phyloP scores from a whole-genome alignment of 345 rosid genomes.

The Eucalyptus erythrocorys region DNA sequence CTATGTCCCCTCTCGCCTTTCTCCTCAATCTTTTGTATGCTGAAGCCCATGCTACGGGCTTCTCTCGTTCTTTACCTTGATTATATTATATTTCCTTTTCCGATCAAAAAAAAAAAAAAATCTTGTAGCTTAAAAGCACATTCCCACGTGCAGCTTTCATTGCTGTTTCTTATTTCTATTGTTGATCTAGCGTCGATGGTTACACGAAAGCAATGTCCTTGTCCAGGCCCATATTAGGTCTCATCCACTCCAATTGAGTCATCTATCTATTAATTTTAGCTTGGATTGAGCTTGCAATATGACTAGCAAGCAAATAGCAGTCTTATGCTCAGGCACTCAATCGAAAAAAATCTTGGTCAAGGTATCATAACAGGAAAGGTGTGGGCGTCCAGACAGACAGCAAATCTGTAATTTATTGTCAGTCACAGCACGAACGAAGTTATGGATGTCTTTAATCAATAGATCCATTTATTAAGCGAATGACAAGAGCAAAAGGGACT shows the following conservation, averaged over 20 bases:
- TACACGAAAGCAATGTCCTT: not conserved
- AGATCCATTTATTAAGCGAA: not conserved
- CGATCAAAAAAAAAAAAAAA: no score
- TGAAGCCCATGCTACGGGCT: no score
- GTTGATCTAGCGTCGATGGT: not conserved
- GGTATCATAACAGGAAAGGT: not conserved
- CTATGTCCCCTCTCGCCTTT: no score
- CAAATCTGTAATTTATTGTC: no score
- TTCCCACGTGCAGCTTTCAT: not conserved
- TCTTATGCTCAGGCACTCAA: not conserved
- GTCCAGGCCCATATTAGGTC: not conserved
- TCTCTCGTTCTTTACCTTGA: no score
- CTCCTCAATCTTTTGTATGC: no score
- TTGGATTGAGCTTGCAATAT: not conserved
- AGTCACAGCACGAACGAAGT: not conserved
- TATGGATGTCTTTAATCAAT: not conserved
- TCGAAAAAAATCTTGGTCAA: not conserved
- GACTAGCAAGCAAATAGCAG: not conserved
- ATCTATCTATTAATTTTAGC: not conserved
- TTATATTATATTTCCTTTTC: no score
- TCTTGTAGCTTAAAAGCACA: not conserved
- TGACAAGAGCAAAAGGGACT: not conserved
- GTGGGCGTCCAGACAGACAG: not conserved
- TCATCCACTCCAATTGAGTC: not conserved
- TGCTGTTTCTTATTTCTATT: not conserved